These are phyloP conservation scores for Tulasnella sp. DNA, from an alignment of 768 basidiomycete species.

Conservation along the genomic window DNA sequence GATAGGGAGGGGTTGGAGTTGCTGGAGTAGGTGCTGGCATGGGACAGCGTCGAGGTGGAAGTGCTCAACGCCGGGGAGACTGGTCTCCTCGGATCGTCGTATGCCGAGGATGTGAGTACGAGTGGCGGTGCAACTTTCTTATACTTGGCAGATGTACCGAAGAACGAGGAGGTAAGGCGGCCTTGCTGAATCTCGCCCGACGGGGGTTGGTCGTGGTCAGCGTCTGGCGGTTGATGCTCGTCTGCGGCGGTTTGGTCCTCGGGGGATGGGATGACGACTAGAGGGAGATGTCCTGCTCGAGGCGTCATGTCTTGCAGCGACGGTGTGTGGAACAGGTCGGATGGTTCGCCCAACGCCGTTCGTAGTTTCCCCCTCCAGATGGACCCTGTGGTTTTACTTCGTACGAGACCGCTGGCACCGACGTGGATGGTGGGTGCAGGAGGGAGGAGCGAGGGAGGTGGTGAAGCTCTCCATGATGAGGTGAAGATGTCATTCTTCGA, in stretches of 20 bases:
- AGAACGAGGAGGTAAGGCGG: conserved; percentile 12
- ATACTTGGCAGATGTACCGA: background rate
- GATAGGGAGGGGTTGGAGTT: conserved; percentile 17
- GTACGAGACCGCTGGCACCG: background rate
- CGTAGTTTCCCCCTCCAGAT: background rate
- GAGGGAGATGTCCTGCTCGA: background rate
- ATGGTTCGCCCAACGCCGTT: background rate
- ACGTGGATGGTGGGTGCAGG: background rate
- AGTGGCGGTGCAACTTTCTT: conserved; percentile 1
- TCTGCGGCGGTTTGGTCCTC: background rate
- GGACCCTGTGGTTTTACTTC: conserved; percentile 19
- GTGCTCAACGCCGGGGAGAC: conserved; percentile 2
- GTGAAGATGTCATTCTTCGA: conserved; percentile 21
- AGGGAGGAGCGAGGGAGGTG: background rate
- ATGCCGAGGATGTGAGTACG: conserved; percentile 1
- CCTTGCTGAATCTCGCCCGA: background rate
- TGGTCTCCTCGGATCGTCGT: background rate
- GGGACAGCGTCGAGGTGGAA: conserved; percentile 10
- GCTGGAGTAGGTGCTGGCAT: conserved; percentile 13
- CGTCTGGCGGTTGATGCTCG: background rate
- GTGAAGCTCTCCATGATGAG: conserved; percentile 14
- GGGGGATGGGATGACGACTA: background rate
- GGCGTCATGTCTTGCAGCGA: conserved; percentile 7
- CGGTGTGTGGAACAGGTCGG: background rate
- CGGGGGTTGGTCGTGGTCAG: background rate